Percentiles rank a stretch among this genome's conserved stretches.
phyloP scores from a whole-genome alignment of 371 early-diverging fungal species.

The Saksenaea vasiformis region DNA sequence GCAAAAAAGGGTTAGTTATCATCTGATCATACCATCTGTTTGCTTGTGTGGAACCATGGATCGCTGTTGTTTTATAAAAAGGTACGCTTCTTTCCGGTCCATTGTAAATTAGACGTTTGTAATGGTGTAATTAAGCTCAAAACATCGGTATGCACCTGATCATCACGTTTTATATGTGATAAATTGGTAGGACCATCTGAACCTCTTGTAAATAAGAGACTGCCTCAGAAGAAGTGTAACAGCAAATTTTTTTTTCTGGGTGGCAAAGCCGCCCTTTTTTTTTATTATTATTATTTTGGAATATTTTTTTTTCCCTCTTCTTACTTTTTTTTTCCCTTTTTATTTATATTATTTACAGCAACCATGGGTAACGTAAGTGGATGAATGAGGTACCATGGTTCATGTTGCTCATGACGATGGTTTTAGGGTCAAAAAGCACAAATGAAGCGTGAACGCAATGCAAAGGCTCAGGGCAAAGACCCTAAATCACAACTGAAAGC shows the following conservation, averaged over 20 bases:
- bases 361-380: constrained; percentile 11
- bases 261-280: neutral
- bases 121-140: neutral
- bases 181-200: neutral
- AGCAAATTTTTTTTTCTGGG: neutral
- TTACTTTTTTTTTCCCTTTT: neutral
- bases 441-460: constrained; percentile 75
- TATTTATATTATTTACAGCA: neutral
- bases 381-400: neutral
- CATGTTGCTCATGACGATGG: neutral
- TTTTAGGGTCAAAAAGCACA: constrained; percentile 75
- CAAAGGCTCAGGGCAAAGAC: constrained; percentile 54
- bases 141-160: neutral
- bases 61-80: neutral
- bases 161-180: too few relatives aligned
- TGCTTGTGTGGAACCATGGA: neutral
- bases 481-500: constrained; percentile 79
- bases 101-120: neutral
- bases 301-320: neutral
- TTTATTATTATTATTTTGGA: neutral
- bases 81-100: neutral
- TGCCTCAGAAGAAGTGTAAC: neutral
- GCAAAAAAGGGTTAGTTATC: neutral
- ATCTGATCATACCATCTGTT: neutral
- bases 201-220: neutral